Evolutionary conservation across 2,329 filamentous ascomycete genomes (phyloP), one percentile per base, ranked within the genome.

Genomic region (Aaosphaeria arxii): DNA sequence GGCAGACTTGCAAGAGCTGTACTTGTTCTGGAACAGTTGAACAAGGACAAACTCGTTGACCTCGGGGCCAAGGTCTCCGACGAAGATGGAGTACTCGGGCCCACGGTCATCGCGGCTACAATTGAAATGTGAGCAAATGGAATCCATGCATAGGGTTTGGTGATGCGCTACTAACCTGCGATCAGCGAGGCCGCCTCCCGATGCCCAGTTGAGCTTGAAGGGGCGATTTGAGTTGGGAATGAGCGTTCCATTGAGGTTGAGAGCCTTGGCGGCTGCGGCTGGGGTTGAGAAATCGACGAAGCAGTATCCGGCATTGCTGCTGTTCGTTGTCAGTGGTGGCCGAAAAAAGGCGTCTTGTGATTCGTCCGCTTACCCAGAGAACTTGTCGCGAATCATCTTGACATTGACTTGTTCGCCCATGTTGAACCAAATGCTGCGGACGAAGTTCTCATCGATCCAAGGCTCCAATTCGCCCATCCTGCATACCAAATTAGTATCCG

Each of bases 161-260:
- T 35, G 47, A 48, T 41, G 41, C 28, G 31, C 30, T 39, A 60
- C 82, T 69, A 77, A 89, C 88, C 89, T 88, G 71, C 94, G 88
- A 73, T 99, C 94, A 59, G 95, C 89, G 39, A 99, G 82, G 49
- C 94, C 94, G 66, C 94, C 94, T 58, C 94, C 94, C 57, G 91
- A 96, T 58, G 94, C 94, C 94, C 94, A 99, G 83, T 99, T 99
- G 52, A 99, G 85, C 81, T 97, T 97, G 83, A 99, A 99, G 43
- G 90, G 87, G 40, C 94, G 90, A 63, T 87, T 87, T 52, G 91
- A 95, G 81, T 96, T 96, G 41, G 92, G 91, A 59, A 99, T 95
- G 42, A 89, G 78, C 48, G 84, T 87, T 43, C 94, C 92, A 70
- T 96, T 97, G 43, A 97, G 80, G 42, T 80, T 79, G n/a, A 99